Percentiles rank a stretch among this genome's conserved stretches.
Conservation (phyloP, 805 yeast genomes). For the Wickerhamomyces pijperi region DNA sequence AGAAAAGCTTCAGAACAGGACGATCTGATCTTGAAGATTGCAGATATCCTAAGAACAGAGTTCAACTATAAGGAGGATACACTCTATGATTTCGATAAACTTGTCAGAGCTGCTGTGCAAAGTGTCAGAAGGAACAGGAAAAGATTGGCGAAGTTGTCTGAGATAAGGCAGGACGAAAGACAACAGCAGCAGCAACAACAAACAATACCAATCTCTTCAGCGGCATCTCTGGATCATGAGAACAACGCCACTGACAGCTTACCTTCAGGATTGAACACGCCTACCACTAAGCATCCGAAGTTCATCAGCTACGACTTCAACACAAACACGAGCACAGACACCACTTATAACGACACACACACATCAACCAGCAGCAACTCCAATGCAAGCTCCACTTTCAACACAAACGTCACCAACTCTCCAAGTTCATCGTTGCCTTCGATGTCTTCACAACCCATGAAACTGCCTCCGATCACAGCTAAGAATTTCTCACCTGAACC, state of each 20-base stretch:
- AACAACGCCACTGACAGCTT: too few relatives aligned
- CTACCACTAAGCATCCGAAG: too few relatives aligned
- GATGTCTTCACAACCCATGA: neutral
- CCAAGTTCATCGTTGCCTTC: neutral
- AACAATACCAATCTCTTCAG: too few relatives aligned
- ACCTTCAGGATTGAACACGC: too few relatives aligned
- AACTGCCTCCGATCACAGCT: slow-evolving; percentile 2
- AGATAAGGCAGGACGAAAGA: neutral
- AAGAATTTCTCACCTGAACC: slow-evolving; percentile 5
- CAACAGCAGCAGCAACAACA: too few relatives aligned
- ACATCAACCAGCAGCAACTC: slow-evolving; percentile 3
- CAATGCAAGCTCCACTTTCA: slow-evolving; percentile 3
- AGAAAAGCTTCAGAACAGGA: slow-evolving; percentile 92
- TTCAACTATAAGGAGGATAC: slow-evolving; percentile 55
- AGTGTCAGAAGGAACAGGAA: slow-evolving; percentile 83
- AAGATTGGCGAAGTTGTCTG: slow-evolving; percentile 23
- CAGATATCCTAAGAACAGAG: slow-evolving; percentile 65
- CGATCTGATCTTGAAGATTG: slow-evolving; percentile 65
- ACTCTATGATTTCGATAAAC: slow-evolving; percentile 69
- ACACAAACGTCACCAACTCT: slow-evolving; percentile 6
- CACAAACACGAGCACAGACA: slow-evolving; percentile 3
- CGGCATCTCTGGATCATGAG: too few relatives aligned
- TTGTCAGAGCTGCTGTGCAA: slow-evolving; percentile 90
- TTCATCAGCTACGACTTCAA: neutral
- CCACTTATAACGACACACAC: slow-evolving; percentile 1